phyloP scores from a whole-genome alignment of 129 eudicot species.

The Arctium minus region DNA sequence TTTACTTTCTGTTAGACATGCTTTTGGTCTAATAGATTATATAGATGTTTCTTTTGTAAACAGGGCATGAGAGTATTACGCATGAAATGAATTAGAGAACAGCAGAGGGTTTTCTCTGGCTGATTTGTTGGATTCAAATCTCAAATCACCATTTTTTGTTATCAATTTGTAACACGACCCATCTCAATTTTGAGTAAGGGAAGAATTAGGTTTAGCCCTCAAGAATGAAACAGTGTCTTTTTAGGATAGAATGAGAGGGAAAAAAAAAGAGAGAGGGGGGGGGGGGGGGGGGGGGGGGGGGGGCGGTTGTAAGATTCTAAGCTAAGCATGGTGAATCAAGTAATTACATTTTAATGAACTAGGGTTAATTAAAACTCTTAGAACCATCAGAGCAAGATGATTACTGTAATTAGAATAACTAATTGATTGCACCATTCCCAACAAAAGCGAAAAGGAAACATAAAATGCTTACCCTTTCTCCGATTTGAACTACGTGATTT shows the following conservation, averaged over 20 bases:
- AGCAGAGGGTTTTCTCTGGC: too few species aligned
- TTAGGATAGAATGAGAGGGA: background rate
- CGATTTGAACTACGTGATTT: constrained; percentile 13
- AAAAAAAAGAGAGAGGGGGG: background rate
- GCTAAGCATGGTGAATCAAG: background rate
- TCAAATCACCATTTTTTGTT: too few species aligned
- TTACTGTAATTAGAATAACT: background rate
- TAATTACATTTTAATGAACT: background rate
- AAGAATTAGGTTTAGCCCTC: background rate
- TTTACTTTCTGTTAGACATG: too few species aligned
- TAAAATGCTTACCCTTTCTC: constrained; percentile 12
- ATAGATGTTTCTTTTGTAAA: background rate
- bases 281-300: background rate
- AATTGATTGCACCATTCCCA: background rate
- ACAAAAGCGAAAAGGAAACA: background rate
- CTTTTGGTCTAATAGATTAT: background rate
- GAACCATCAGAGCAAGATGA: background rate
- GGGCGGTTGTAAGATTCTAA: background rate
- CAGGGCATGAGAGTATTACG: too few species aligned
- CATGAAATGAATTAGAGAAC: too few species aligned
- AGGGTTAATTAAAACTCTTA: background rate
- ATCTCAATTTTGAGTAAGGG: background rate
- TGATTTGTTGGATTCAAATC: too few species aligned
- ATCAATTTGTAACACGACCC: background rate
- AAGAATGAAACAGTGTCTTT: background rate